Percentiles rank a stretch among this genome's conserved stretches.
These are phyloP conservation scores for Papilionanthe hybrid DNA, from an alignment of 116 monocot species.

Conservation along the genomic window DNA sequence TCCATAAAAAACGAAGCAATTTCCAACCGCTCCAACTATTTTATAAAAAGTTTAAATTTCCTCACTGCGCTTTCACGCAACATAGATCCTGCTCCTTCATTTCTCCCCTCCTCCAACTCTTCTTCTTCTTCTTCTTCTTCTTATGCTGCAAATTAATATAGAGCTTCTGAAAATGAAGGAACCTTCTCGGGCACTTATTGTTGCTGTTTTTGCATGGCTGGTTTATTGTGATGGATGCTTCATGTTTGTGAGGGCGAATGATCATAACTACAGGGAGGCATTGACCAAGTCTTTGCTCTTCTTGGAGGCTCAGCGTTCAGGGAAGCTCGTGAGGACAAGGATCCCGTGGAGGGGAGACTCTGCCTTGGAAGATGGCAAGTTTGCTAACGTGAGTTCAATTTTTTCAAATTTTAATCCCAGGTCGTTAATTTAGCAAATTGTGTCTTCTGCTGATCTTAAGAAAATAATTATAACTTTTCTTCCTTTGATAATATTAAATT, in stretches of 20 bases:
- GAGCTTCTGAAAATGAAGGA: slow-evolving; percentile 13
- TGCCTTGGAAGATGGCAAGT: slow-evolving; percentile 63
- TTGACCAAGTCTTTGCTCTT: slow-evolving; percentile 69
- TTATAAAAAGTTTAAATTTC: no score
- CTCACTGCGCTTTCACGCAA: no score
- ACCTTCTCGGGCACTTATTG: not conserved
- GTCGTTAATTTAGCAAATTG: not conserved
- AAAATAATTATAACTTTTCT: no score
- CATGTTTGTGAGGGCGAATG: not conserved
- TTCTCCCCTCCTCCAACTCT: no score
- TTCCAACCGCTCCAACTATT: no score
- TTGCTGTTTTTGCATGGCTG: slow-evolving; percentile 34
- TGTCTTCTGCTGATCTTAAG: no score
- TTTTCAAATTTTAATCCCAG: not conserved
- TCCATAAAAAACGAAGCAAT: no score
- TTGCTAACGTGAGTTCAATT: slow-evolving; percentile 31
- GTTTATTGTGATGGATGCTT: slow-evolving; percentile 25
- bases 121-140: no score
- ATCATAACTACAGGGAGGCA: slow-evolving; percentile 61
- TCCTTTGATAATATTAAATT: no score
- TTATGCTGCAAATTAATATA: no score
- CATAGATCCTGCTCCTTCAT: no score
- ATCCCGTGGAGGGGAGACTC: slow-evolving; percentile 82
- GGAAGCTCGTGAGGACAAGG: slow-evolving; percentile 61
- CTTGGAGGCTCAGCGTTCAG: slow-evolving; percentile 80